Conservation (phyloP, 2,329 filamentous ascomycete genomes). For the Xylaria sp. region DNA sequence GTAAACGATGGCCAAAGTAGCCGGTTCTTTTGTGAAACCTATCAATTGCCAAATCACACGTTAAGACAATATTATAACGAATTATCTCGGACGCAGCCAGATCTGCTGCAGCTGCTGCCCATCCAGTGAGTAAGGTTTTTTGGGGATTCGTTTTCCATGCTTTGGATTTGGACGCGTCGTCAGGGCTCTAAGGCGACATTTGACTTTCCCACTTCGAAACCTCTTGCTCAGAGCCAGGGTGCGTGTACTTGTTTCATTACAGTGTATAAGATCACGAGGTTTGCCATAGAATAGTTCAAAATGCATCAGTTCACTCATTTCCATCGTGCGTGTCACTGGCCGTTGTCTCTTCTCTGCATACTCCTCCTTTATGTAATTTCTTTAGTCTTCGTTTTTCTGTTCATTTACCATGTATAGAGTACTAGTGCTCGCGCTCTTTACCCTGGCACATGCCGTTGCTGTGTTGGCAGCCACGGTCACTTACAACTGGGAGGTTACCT, state of each 20-base stretch:
- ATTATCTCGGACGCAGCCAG: neutral
- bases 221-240: neutral
- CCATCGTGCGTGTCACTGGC: neutral
- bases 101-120: neutral
- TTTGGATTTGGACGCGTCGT: neutral
- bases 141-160: neutral
- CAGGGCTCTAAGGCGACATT: neutral
- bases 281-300: neutral
- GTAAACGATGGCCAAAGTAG: neutral
- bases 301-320: neutral
- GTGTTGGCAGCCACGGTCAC: constrained; percentile 58
- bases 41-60: neutral
- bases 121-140: neutral
- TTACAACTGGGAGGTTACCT: constrained; percentile 70
- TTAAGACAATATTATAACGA: neutral
- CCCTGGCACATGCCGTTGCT: constrained; percentile 40
- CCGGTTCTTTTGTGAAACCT: too few relatives aligned
- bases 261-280: constrained; percentile 15
- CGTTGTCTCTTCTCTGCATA: neutral
- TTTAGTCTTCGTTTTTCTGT: neutral
- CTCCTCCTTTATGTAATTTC: neutral
- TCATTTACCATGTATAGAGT: constrained; percentile 15
- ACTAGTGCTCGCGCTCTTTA: constrained; percentile 20
- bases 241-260: neutral
- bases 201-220: neutral